These are phyloP conservation scores for Tillandsia leiboldiana DNA, from an alignment of 176 grass and related monocot genomes.

Conservation along the genomic window DNA sequence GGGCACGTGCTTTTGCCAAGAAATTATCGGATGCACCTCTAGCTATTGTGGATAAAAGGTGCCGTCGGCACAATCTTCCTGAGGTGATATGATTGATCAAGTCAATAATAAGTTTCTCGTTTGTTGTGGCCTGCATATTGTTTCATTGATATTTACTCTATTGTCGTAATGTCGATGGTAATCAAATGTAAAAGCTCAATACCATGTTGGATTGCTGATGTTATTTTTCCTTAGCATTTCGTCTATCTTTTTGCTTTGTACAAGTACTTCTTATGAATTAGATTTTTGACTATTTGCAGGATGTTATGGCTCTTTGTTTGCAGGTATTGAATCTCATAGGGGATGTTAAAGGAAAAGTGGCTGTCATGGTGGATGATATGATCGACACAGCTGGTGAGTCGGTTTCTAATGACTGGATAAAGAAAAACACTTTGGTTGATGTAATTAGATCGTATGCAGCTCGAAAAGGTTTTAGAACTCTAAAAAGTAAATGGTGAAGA, in stretches of 20 bases:
- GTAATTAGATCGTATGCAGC: neutral
- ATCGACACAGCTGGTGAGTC: conserved; percentile 62
- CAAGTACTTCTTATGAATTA: neutral
- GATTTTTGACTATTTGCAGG: neutral
- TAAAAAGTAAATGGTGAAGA: neutral
- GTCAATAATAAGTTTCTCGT: neutral
- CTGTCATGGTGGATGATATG: conserved; percentile 70
- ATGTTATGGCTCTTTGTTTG: neutral
- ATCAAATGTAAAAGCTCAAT: neutral
- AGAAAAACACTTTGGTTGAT: neutral
- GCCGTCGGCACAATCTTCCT: conserved; percentile 47
- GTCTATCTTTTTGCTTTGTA: neutral
- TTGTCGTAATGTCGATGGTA: neutral
- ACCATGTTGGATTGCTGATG: neutral
- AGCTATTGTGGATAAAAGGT: conserved; percentile 65
- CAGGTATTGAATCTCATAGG: conserved; percentile 69
- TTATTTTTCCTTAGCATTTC: neutral
- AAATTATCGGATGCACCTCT: conserved; percentile 75
- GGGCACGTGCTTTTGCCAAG: conserved; percentile 65
- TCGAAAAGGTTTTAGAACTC: neutral
- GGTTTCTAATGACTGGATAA: neutral
- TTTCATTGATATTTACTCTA: neutral
- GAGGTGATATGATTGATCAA: conserved; percentile 24
- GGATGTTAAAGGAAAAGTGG: conserved; percentile 57
- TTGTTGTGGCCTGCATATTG: neutral